These are phyloP conservation scores for Astragalus membranaceus DNA, from an alignment of 306 rosid species.

Conservation along the genomic window DNA sequence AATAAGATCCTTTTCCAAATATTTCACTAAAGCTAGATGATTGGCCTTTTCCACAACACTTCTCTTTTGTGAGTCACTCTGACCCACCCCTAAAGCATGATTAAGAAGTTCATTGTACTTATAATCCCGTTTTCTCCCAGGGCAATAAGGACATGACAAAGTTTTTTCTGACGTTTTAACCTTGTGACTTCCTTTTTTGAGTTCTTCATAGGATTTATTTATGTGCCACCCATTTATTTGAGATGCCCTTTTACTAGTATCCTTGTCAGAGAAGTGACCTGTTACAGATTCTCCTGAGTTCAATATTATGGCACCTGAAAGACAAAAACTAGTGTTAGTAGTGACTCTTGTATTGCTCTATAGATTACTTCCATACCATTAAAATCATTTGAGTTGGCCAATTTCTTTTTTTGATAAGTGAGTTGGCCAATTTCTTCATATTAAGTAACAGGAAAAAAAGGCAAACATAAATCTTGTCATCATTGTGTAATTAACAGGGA, in stretches of 20 bases:
- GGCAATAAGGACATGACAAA: constrained; percentile 80
- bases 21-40: constrained; percentile 71
- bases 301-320: constrained; percentile 34
- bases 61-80: constrained; percentile 72
- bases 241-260: constrained; percentile 44
- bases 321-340: constrained; percentile 8
- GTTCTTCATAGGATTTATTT: constrained; percentile 48
- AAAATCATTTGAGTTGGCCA: not conserved
- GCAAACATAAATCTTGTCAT: not conserved
- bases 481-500: not conserved
- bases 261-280: constrained; percentile 34
- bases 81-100: constrained; percentile 94
- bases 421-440: constrained; percentile 2
- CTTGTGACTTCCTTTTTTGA: constrained; percentile 51
- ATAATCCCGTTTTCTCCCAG: constrained; percentile 56
- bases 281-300: constrained; percentile 29
- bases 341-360: not conserved
- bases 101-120: constrained; percentile 62
- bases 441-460: not conserved
- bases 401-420: too few species aligned
- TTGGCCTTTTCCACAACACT: constrained; percentile 67
- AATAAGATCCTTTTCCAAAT: constrained; percentile 52
- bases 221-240: constrained; percentile 46
- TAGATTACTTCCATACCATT: not conserved
- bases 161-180: constrained; percentile 56